Evolutionary conservation across 768 basidiomycete genomes (phyloP).

Genomic region (Russula griseocarnosa): DNA sequence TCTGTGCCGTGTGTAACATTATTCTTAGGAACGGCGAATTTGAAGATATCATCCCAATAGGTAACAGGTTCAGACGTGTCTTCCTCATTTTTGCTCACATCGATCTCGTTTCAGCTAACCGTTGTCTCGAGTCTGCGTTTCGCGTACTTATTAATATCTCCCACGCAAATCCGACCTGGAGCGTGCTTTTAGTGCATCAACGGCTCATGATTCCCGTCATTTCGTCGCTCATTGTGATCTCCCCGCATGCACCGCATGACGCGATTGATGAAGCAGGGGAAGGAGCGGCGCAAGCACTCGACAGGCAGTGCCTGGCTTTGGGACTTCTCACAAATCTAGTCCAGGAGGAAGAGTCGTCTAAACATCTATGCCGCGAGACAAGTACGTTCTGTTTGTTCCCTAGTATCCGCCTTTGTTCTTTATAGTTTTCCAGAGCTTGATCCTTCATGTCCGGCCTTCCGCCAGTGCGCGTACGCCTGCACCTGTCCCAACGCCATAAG

Average conservation of each 20-base stretch:
- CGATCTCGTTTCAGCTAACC: conserved; percentile 34
- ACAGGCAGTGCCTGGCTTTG: conserved; percentile 68
- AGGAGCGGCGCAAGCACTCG: conserved; percentile 46
- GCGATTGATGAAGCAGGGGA: conserved; percentile 30
- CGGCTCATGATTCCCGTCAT: conserved; percentile 46
- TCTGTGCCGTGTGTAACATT: conserved; percentile 51
- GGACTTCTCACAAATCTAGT: conserved; percentile 75
- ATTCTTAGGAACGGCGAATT: conserved; percentile 32
- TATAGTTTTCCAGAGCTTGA: conserved; percentile 42
- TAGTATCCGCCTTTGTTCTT: conserved; percentile 1
- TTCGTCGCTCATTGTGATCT: conserved; percentile 44
- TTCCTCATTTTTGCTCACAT: conserved; percentile 14
- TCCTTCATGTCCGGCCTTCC: conserved; percentile 48
- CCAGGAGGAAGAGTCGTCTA: conserved; percentile 51
- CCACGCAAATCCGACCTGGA: conserved; percentile 58
- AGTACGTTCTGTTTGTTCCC: conserved; percentile 46
- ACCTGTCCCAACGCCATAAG: conserved; percentile 45
- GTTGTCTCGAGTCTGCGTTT: conserved; percentile 54
- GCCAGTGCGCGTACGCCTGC: conserved; percentile 51
- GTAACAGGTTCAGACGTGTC: conserved; percentile 1
- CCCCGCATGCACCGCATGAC: conserved; percentile 33
- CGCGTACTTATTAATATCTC: conserved; percentile 71
- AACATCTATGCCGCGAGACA: conserved; percentile 44
- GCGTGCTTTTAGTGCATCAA: conserved; percentile 46
- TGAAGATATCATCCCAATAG: conserved; percentile 20